phyloP scores from a whole-genome alignment of 2,329 filamentous ascomycete genomes.

The Exserohilum turcica region DNA sequence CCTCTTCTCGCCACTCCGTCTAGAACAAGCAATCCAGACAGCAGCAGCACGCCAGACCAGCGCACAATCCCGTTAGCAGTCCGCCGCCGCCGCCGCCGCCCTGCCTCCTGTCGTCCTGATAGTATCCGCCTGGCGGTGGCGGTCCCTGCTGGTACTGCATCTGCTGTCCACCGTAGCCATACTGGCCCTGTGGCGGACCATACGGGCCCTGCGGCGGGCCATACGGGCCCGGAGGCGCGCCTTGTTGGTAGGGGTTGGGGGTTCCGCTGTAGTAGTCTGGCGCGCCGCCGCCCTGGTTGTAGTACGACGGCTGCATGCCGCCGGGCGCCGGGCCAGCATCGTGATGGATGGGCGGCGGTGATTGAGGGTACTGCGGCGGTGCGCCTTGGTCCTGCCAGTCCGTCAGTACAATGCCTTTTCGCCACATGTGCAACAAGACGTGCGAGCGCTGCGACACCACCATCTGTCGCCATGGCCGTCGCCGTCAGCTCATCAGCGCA shows the following conservation, averaged over 20 bases:
- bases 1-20: background rate
- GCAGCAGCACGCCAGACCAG: slow-evolving; percentile 57
- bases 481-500: background rate
- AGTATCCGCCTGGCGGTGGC: slow-evolving; percentile 47
- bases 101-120: slow-evolving; percentile 41
- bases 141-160: slow-evolving; percentile 44
- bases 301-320: slow-evolving; percentile 22
- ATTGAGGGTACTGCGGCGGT: slow-evolving; percentile 43
- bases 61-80: slow-evolving; percentile 52
- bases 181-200: slow-evolving; percentile 30
- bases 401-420: background rate
- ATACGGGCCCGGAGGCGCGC: slow-evolving; percentile 22
- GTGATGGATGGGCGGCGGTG: slow-evolving; percentile 39
- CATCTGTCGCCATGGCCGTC: background rate
- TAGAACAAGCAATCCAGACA: slow-evolving; percentile 59
- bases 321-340: slow-evolving; percentile 32
- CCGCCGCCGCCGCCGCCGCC: slow-evolving; percentile 43
- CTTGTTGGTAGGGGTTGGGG: slow-evolving; percentile 33
- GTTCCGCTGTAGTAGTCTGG: slow-evolving; percentile 29
- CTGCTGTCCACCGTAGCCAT: slow-evolving; percentile 41
- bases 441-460: background rate
- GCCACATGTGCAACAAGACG: background rate
- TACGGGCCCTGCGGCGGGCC: slow-evolving; percentile 24
- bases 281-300: slow-evolving; percentile 23
- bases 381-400: slow-evolving; percentile 22